A percentile compares a stretch with the other conserved stretches of the same genome.
Conservation (phyloP, 768 basidiomycete genomes). For the Strobilomyces dryophilus region DNA sequence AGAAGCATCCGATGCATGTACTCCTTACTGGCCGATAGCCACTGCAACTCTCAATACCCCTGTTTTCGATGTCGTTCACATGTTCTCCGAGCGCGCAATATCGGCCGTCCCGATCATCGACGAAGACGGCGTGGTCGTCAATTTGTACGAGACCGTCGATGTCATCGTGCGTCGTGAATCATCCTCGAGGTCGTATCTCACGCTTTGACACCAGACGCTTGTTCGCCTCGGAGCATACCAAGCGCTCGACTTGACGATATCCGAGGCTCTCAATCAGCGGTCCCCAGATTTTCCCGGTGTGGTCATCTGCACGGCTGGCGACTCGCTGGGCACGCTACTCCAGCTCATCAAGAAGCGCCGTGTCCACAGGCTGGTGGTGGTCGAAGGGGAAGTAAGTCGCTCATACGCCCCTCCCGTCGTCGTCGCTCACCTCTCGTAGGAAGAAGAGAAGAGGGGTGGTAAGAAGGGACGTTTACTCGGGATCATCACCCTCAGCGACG, state of each 20-base stretch:
- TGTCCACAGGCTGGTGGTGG: constrained; percentile 92
- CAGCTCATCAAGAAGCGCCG: constrained; percentile 90
- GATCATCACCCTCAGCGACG: constrained; percentile 86
- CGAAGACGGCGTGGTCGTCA: constrained; percentile 86
- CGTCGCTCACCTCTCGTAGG: constrained; percentile 38
- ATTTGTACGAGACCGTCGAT: constrained; percentile 98
- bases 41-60: constrained; percentile 88
- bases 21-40: constrained; percentile 85
- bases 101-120: constrained; percentile 97
- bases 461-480: constrained; percentile 82
- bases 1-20: constrained; percentile 48
- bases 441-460: constrained; percentile 75
- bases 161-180: constrained; percentile 64
- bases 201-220: constrained; percentile 59
- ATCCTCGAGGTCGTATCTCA: constrained; percentile 1
- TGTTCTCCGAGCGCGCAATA: constrained; percentile 94
- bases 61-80: constrained; percentile 97
- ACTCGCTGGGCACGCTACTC: constrained; percentile 87
- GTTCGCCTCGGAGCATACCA: constrained; percentile 94
- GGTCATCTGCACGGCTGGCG: constrained; percentile 89
- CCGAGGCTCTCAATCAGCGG: constrained; percentile 87
- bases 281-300: constrained; percentile 96
- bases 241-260: constrained; percentile 90
- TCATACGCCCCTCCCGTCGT: neutral
- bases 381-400: constrained; percentile 75